phyloP scores from a whole-genome alignment of 345 rosid genomes.

The Citrus mangshanensis region DNA sequence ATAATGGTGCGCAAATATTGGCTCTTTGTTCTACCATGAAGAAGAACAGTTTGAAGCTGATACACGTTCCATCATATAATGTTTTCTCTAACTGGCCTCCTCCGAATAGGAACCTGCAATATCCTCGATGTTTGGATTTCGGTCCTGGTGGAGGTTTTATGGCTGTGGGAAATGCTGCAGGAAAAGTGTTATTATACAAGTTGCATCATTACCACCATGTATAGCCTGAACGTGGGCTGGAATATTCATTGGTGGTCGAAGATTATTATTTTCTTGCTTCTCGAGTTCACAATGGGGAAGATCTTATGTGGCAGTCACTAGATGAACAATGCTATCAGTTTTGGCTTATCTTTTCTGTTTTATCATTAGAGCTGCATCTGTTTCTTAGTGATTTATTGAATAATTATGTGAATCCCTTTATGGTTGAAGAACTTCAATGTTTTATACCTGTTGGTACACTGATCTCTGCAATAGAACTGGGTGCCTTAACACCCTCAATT shows the following conservation, averaged over 20 bases:
- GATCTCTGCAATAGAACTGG: too few species aligned
- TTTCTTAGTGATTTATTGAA: not conserved
- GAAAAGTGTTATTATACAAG: conserved; percentile 80
- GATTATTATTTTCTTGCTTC: not conserved
- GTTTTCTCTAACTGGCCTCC: conserved; percentile 86
- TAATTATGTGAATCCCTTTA: not conserved
- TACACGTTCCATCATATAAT: conserved; percentile 29
- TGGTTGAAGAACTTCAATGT: not conserved
- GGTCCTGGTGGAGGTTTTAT: conserved; percentile 92
- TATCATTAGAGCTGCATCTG: not conserved
- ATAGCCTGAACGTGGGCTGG: conserved; percentile 16
- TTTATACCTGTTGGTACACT: too few species aligned
- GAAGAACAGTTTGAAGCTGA: conserved; percentile 67
- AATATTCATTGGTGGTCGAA: not conserved
- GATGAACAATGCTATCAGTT: not conserved
- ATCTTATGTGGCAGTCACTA: not conserved
- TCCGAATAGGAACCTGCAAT: conserved; percentile 46
- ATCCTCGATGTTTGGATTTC: conserved; percentile 80
- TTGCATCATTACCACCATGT: conserved; percentile 78
- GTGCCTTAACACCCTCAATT: not conserved
- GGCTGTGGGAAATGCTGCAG: conserved; percentile 86
- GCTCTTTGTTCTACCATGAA: conserved; percentile 74
- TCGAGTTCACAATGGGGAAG: not conserved
- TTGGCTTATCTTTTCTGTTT: not conserved
- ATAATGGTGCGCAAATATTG: conserved; percentile 71